Evolutionary conservation across 1,284 basidiomycete species (phyloP), one percentile per base, ranked within the genome.

Genomic region (Puccinia novopanici): DNA sequence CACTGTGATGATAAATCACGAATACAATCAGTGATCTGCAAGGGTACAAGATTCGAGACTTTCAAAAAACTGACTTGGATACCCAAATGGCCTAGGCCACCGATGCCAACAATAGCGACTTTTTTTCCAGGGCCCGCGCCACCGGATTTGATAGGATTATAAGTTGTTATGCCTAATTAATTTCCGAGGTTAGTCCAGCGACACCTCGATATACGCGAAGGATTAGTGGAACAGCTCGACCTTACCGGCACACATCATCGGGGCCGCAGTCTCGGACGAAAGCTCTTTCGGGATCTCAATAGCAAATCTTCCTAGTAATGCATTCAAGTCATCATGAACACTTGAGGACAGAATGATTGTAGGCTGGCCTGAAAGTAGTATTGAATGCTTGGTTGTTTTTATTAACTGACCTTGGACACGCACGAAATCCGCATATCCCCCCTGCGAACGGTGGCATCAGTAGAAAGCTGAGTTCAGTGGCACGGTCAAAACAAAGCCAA

Each of bases 221-320:
- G 34, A 27, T 54, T 17, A 27, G 3, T 45, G 5, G 30, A 40
- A 3, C 37, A 57, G 10, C 13, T n/a, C 34, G 22, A 42, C 40
- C 76, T 71, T 70, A 78, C 76, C 76, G 3, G 76, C 76, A 78
- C 76, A 71, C 77, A 80, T 80, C 77, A 80, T 80, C 19, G 77
- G 77, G 10, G 77, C 77, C 37, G 77, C 77, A 72, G 68, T 72
- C 77, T 80, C 77, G 30, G 77, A 80, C 0, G 77, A 72, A 34
- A 80, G 70, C 24, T 80, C 55, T 22, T 57, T 45, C 3, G 77
- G 77, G 27, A 80, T 72, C 48, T 80, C 77, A 55, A 80, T 63
- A 3, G 77, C 77, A 54, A 80, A 80, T 73, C 73, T 80, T 22
- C 77, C 76, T 78, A n/a, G n/a, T n/a, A n/a, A n/a, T n/a, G n/a